phyloP scores from a whole-genome alignment of 352 stramenopile genomes.

The Globisporangium ultimum region DNA sequence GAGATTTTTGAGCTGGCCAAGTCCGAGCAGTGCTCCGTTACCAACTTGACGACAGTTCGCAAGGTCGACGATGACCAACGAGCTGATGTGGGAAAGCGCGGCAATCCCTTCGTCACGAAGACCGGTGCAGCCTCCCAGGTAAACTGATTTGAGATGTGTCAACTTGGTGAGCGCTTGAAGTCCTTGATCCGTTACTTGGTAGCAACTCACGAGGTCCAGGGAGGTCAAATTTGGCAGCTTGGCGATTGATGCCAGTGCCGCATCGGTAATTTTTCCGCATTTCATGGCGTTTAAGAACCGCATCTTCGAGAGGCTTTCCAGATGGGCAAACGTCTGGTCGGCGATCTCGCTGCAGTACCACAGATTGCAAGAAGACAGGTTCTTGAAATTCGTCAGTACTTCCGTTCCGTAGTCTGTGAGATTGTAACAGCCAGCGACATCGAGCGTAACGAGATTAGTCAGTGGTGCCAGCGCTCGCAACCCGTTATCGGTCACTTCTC shows the following conservation, averaged over 20 bases:
- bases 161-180: constrained; percentile 36
- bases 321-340: constrained; percentile 53
- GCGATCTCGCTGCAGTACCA: constrained; percentile 85
- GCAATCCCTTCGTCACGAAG: constrained; percentile 62
- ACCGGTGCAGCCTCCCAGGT: constrained; percentile 55
- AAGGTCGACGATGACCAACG: constrained; percentile 62
- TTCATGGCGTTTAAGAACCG: constrained; percentile 84
- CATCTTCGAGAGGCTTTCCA: constrained; percentile 50
- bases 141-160: constrained; percentile 54
- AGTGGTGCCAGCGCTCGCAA: constrained; percentile 49
- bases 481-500: constrained; percentile 63
- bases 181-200: constrained; percentile 56
- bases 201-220: constrained; percentile 79
- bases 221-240: constrained; percentile 54
- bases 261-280: constrained; percentile 67
- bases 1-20: constrained; percentile 54
- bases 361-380: constrained; percentile 67
- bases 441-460: constrained; percentile 52
- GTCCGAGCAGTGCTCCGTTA: constrained; percentile 50
- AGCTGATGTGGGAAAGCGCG: constrained; percentile 29
- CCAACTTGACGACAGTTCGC: constrained; percentile 73
- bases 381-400: constrained; percentile 49
- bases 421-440: constrained; percentile 80
- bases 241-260: constrained; percentile 39
- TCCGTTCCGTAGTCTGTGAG: constrained; percentile 64